Percentiles rank a stretch among this genome's conserved stretches.
These are phyloP conservation scores for Aspergillus aculeatinus DNA, from an alignment of 2,329 filamentous ascomycete genomes.

Conservation along the genomic window DNA sequence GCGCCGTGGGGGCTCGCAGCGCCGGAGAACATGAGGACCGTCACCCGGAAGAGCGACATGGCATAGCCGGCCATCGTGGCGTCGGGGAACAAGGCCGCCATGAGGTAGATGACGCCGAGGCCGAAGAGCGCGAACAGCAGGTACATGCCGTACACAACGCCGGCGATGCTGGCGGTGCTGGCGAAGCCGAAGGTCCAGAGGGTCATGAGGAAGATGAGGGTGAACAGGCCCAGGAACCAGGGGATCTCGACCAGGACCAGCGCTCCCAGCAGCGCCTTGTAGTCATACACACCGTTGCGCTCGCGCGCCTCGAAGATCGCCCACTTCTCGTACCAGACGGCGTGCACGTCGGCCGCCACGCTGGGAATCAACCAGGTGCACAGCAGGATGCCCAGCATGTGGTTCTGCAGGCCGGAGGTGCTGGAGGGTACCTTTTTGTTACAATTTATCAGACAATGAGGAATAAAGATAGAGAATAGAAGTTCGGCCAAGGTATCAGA, in stretches of 20 bases:
- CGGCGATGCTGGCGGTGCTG: constrained; percentile 4
- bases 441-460: too few species aligned
- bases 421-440: too few species aligned
- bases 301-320: constrained; percentile 10
- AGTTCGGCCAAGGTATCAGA: too few species aligned
- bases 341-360: constrained; percentile 5
- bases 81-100: constrained; percentile 10
- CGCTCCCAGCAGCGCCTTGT: constrained; percentile 6
- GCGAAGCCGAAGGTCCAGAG: constrained; percentile 12
- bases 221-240: not conserved
- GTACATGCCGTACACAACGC: constrained; percentile 9
- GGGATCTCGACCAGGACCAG: constrained; percentile 9
- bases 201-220: constrained; percentile 2
- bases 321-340: constrained; percentile 13
- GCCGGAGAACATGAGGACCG: constrained; percentile 8
- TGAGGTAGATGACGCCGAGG: not conserved
- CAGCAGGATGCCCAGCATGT: too few species aligned
- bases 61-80: constrained; percentile 12
- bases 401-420: too few species aligned
- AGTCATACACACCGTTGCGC: constrained; percentile 10
- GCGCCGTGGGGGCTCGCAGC: not conserved
- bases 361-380: constrained; percentile 1
- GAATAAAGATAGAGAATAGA: too few species aligned
- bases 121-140: constrained; percentile 6
- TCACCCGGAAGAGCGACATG: constrained; percentile 11